Evolutionary conservation across 768 basidiomycete genomes (phyloP).

Genomic region (Mycena galopus): DNA sequence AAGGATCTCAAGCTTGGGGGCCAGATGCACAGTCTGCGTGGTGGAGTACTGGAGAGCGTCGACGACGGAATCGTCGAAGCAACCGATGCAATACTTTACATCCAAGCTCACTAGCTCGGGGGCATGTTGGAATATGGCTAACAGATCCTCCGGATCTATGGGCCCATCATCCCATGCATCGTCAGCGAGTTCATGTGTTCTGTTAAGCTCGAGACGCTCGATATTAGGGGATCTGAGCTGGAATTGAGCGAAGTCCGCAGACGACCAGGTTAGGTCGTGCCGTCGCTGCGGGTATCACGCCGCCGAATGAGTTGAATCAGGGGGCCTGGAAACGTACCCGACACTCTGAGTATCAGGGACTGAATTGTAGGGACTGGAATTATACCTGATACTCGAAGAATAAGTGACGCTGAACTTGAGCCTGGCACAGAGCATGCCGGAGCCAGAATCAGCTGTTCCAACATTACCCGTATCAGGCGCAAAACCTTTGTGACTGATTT

Average conservation of each 20-base stretch:
- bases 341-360: too few relatives aligned
- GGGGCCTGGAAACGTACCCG: too few relatives aligned
- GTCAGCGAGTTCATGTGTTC: background rate
- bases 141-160: background rate
- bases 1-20: constrained; percentile 5
- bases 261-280: background rate
- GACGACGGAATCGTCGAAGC: constrained; percentile 1
- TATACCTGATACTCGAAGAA: too few relatives aligned
- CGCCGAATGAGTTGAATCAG: too few relatives aligned
- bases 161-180: background rate
- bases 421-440: too few relatives aligned
- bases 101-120: constrained; percentile 3
- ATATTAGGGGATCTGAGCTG: constrained; percentile 20
- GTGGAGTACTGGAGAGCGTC: constrained; percentile 3
- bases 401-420: too few relatives aligned
- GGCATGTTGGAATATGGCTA: constrained; percentile 7
- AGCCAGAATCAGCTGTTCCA: too few relatives aligned
- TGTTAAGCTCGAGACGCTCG: background rate
- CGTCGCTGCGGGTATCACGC: too few relatives aligned
- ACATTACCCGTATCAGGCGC: too few relatives aligned
- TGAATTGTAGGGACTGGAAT: too few relatives aligned
- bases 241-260: constrained; percentile 11
- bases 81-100: background rate
- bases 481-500: too few relatives aligned
- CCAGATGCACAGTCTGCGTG: background rate